These are phyloP conservation scores for Syncephalastrum racemosum DNA, from an alignment of 371 early-diverging fungal species.

Conservation along the genomic window DNA sequence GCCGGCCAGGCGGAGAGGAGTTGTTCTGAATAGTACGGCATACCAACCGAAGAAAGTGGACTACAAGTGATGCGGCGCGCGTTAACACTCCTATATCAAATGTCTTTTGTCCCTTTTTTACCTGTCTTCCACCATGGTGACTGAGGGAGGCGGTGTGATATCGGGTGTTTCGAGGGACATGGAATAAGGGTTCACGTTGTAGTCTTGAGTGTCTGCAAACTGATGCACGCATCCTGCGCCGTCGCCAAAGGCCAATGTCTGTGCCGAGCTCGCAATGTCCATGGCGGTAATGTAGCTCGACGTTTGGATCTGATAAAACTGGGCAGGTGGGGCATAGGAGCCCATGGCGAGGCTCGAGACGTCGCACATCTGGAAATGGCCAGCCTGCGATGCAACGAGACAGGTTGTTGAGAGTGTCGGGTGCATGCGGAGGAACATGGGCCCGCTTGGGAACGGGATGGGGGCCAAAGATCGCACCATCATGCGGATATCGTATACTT, in stretches of 20 bases:
- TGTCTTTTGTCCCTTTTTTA: conserved; percentile 16
- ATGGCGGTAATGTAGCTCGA: conserved; percentile 64
- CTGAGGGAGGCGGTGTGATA: conserved; percentile 42
- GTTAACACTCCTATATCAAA: neutral
- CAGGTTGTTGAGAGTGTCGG: conserved; percentile 69
- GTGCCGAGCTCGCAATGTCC: conserved; percentile 77
- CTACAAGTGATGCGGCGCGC: conserved; percentile 19
- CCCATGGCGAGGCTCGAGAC: conserved; percentile 56
- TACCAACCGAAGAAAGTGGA: conserved; percentile 77
- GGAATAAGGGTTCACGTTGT: conserved; percentile 68
- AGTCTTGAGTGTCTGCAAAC: conserved; percentile 67
- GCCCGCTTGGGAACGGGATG: conserved; percentile 72
- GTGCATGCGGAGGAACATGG: conserved; percentile 72
- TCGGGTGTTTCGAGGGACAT: conserved; percentile 64
- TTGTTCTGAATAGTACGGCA: conserved; percentile 78
- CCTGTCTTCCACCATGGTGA: conserved; percentile 59
- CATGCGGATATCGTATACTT: conserved; percentile 83
- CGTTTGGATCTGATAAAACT: conserved; percentile 72
- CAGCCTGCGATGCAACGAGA: conserved; percentile 68
- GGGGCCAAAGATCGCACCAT: conserved; percentile 66
- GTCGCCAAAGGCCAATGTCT: conserved; percentile 72
- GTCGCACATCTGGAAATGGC: conserved; percentile 77
- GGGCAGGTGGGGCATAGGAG: conserved; percentile 50
- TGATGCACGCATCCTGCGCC: conserved; percentile 66
- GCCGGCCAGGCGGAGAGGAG: conserved; percentile 77